Evolutionary conservation across 2,329 filamentous ascomycete species (phyloP).

Genomic region (Trichoderma guizhouense): DNA sequence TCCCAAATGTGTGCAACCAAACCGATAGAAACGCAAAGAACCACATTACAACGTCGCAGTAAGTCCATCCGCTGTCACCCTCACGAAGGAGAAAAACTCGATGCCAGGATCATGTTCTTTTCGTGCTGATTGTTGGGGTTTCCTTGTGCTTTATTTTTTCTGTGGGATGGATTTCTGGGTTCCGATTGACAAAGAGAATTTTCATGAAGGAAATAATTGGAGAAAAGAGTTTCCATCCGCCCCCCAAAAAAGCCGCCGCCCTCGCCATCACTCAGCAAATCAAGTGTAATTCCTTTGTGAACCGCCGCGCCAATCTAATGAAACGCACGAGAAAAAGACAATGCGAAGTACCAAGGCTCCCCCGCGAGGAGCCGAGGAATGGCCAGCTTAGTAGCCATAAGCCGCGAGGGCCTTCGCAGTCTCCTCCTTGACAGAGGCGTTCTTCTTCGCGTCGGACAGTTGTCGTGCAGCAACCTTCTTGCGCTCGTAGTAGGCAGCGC

Average conservation of each 20-base stretch:
- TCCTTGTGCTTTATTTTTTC: conserved; percentile 37
- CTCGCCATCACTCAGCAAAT: conserved; percentile 47
- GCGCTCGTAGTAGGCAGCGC: conserved; percentile 98
- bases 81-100: conserved; percentile 7
- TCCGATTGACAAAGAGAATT: conserved; percentile 30
- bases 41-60: conserved; percentile 5
- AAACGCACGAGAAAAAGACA: conserved; percentile 49
- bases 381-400: conserved; percentile 75
- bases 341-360: conserved; percentile 35
- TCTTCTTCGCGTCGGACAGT: conserved; percentile 90
- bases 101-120: background rate
- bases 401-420: conserved; percentile 83
- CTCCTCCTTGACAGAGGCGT: conserved; percentile 80
- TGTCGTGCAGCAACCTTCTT: conserved; percentile 96
- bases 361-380: conserved; percentile 27
- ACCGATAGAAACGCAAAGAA: background rate
- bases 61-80: conserved; percentile 13
- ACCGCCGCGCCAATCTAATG: conserved; percentile 55
- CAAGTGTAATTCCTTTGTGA: conserved; percentile 48
- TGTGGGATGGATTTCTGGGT: conserved; percentile 25
- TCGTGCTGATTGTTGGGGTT: conserved; percentile 22
- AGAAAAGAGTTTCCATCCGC: conserved; percentile 31
- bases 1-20: background rate
- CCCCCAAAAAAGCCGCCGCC: conserved; percentile 34
- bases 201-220: conserved; percentile 35